Percentiles rank a stretch among this genome's conserved stretches.
Conservation (phyloP, 345 rosid species). For the Brassica rapa region DNA sequence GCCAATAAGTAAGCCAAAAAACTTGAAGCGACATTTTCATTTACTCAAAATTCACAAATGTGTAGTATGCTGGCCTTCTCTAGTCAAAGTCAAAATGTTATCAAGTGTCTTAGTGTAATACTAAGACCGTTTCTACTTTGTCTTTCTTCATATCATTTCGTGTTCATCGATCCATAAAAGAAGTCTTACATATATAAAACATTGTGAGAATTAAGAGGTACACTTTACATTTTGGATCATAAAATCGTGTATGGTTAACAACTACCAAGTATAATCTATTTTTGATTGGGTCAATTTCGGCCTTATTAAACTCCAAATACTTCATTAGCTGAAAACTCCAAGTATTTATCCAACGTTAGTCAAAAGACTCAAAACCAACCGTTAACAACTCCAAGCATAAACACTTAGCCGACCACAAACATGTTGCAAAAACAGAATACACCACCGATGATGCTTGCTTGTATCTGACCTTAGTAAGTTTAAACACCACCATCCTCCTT, state of each 20-base stretch:
- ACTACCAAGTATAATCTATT: too few relatives aligned
- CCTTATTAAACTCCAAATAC: too few relatives aligned
- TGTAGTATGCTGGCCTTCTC: not conserved
- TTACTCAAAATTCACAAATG: not conserved
- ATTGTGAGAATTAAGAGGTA: not conserved
- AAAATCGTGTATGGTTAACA: too few relatives aligned
- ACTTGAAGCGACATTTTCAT: too few relatives aligned
- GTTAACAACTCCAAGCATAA: not conserved
- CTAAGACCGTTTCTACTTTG: not conserved
- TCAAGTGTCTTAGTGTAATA: not conserved
- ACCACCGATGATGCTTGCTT: not conserved
- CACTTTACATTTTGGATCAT: too few relatives aligned
- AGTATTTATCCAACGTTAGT: too few relatives aligned
- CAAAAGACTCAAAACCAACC: too few relatives aligned
- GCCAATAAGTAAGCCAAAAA: too few relatives aligned
- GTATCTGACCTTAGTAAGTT: not conserved
- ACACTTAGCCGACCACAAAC: not conserved
- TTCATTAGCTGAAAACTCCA: too few relatives aligned
- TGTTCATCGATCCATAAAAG: not conserved
- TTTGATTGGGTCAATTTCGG: too few relatives aligned
- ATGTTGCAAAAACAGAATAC: not conserved
- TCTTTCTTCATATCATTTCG: not conserved
- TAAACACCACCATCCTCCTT: not conserved
- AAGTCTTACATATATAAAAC: not conserved
- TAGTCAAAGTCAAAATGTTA: constrained; percentile 23